Evolutionary conservation across 1,139 yeast species (phyloP), one percentile per base, ranked within the genome.

Genomic region (Kurtzmaniella natalensis): DNA sequence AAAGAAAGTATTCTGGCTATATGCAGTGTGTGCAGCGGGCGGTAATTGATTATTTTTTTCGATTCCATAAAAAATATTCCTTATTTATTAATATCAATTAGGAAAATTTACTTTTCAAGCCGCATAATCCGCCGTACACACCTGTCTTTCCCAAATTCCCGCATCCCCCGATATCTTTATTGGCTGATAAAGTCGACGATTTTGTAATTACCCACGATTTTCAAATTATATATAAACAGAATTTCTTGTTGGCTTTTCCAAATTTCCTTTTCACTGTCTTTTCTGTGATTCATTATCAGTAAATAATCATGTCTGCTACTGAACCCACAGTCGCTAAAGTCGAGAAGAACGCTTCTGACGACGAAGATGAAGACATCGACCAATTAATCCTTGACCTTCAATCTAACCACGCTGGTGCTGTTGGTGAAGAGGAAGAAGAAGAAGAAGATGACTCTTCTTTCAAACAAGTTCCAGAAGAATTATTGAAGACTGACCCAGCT

Each of bases 361-460:
- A 78, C 44, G 86, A 78, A 55, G 89, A 82, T 42, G 92, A 81
- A 46, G 94, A 84, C 59, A 86, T 87, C 56, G 95, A 86, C 60
- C 92, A 85, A 62, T 79, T 88, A 64, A 84, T 88, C 53, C 74
- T 78, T 48, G 96, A 88, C 53, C 76, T 88, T 57, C 96, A 88
- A 70, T 87, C 96, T 48, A 76, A 86, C 62, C 77, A 73, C 44
- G 84, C 74, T 45, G 59, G 39, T 29, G 54, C 40, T 22, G 64
- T 46, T 15, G 65, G 49, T 5, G 72, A 56, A 5, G 78, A 63
- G 18, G 74, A 60, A 7, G 78, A 70, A 21, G 83, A 71, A 4
- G 83, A 71, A 32, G 85, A 67, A 23, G 60, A 57, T 25, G 67
- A 48, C 29, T 52, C 56, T 39, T 54, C 73, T 18, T 69, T 68